A percentile compares a stretch with the other conserved stretches of the same genome.
phyloP scores from a whole-genome alignment of 139 green algal genomes.

The Astrephomene gubernaculifera region DNA sequence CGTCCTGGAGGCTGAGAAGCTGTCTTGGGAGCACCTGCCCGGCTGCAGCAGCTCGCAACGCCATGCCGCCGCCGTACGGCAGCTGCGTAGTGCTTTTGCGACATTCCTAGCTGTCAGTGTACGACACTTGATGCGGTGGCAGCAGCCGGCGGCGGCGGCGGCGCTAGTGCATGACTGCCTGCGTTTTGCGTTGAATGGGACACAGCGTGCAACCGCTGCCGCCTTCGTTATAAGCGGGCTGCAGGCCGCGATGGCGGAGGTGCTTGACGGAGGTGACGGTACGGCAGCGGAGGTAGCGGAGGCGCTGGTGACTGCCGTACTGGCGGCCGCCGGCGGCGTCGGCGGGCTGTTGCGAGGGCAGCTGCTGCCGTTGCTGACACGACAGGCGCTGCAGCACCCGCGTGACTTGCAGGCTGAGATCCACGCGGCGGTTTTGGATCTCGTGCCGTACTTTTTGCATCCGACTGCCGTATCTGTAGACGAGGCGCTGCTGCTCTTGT shows the following conservation, averaged over 20 bases:
- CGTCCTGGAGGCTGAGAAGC: slow-evolving; percentile 37
- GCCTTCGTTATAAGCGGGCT: slow-evolving; percentile 10
- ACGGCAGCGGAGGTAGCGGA: not conserved
- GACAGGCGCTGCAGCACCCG: slow-evolving; percentile 30
- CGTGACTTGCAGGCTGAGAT: slow-evolving; percentile 5
- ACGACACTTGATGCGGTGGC: not conserved
- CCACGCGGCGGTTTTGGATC: slow-evolving; percentile 18
- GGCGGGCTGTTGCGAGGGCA: slow-evolving; percentile 3
- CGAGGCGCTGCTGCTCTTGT: slow-evolving; percentile 12
- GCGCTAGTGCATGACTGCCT: not conserved
- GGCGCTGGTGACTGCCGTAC: not conserved
- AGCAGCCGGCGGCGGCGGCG: not conserved
- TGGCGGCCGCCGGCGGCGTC: not conserved
- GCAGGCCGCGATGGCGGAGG: not conserved
- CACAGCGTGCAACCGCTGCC: slow-evolving; percentile 5
- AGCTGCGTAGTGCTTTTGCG: slow-evolving; percentile 10
- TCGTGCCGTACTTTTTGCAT: slow-evolving; percentile 12
- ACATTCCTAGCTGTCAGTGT: not conserved
- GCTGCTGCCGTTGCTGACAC: slow-evolving; percentile 32
- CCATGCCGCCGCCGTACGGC: not conserved
- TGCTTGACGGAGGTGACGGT: not conserved
- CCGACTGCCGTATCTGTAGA: not conserved
- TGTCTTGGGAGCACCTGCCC: slow-evolving; percentile 28
- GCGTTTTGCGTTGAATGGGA: slow-evolving; percentile 1
- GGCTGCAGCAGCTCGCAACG: not conserved